phyloP scores from a whole-genome alignment of 176 grass and related monocot genomes.

The Zizania latifolia region DNA sequence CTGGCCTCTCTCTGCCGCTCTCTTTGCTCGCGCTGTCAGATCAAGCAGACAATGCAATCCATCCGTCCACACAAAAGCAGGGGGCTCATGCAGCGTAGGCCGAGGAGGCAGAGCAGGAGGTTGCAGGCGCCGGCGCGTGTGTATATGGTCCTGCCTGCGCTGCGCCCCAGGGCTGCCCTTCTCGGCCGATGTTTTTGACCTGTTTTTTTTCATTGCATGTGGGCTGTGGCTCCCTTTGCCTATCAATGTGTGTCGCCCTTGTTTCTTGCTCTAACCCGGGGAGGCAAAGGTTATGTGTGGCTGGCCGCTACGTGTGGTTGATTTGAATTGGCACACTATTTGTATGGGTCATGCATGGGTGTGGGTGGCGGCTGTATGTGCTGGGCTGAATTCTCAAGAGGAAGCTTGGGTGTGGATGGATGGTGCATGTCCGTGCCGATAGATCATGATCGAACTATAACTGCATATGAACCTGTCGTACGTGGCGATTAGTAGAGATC shows the following conservation, averaged over 20 bases:
- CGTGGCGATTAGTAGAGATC: conserved; percentile 9
- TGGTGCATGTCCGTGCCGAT: neutral
- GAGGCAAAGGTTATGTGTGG: neutral
- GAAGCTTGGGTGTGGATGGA: neutral
- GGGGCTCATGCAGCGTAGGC: neutral
- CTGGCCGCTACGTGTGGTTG: conserved; percentile 15
- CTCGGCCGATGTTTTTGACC: conserved; percentile 12
- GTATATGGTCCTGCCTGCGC: conserved; percentile 15
- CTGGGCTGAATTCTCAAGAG: neutral
- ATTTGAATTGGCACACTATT: neutral
- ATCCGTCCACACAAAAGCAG: conserved; percentile 5
- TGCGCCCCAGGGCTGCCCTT: conserved; percentile 45
- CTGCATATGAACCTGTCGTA: conserved; percentile 28
- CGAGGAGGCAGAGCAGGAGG: neutral
- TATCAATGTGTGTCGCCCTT: conserved; percentile 19
- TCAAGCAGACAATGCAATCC: neutral
- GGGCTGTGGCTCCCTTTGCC: conserved; percentile 25
- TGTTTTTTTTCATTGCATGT: conserved; percentile 14
- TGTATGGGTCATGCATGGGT: neutral
- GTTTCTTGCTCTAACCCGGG: conserved; percentile 13
- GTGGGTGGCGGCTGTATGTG: neutral
- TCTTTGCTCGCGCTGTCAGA: neutral
- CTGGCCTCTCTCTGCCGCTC: neutral
- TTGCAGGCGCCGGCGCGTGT: neutral
- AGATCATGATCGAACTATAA: conserved; percentile 23